phyloP scores from a whole-genome alignment of 148 eudicot species.

The Linanthus parryae region DNA sequence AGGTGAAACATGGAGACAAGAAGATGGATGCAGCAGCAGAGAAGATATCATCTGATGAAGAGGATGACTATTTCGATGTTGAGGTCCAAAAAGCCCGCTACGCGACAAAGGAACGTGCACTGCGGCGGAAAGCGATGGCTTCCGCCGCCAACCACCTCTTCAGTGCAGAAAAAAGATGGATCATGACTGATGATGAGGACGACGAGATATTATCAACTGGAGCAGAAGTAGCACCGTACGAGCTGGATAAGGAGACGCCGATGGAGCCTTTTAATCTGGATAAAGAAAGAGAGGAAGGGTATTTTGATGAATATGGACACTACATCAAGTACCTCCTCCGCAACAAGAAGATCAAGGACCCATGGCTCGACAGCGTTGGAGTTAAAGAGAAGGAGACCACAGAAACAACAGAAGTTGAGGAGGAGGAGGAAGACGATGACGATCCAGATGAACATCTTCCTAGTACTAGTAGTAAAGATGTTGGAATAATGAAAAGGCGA shows the following conservation, averaged over 20 bases:
- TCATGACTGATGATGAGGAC: slow-evolving; percentile 37
- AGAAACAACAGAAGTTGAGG: slow-evolving; percentile 26
- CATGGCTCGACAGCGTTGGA: slow-evolving; percentile 92
- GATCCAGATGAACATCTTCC: no score
- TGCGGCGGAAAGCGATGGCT: slow-evolving; percentile 38
- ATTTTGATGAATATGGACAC: slow-evolving; percentile 85
- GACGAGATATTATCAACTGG: no score
- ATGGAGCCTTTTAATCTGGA: slow-evolving; percentile 87
- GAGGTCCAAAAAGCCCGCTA: slow-evolving; percentile 31
- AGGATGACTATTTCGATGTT: slow-evolving; percentile 21
- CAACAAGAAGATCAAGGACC: slow-evolving; percentile 89
- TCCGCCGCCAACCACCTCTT: slow-evolving; percentile 43
- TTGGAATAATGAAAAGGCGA: slow-evolving; percentile 78
- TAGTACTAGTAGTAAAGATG: slow-evolving; percentile 47
- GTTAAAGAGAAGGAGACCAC: slow-evolving; percentile 31
- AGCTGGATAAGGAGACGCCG: slow-evolving; percentile 74
- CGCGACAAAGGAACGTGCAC: slow-evolving; percentile 70
- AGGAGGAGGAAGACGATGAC: slow-evolving; percentile 47
- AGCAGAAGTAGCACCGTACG: slow-evolving; percentile 69
- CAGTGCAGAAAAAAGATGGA: slow-evolving; percentile 42
- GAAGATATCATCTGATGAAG: slow-evolving; percentile 25
- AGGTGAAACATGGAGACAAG: slow-evolving; percentile 42
- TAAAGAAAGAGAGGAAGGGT: slow-evolving; percentile 91
- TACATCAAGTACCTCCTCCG: slow-evolving; percentile 68
- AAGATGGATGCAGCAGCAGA: slow-evolving; percentile 18